phyloP scores from a whole-genome alignment of 1,284 basidiomycete species.

The Heterobasidion annosum region DNA sequence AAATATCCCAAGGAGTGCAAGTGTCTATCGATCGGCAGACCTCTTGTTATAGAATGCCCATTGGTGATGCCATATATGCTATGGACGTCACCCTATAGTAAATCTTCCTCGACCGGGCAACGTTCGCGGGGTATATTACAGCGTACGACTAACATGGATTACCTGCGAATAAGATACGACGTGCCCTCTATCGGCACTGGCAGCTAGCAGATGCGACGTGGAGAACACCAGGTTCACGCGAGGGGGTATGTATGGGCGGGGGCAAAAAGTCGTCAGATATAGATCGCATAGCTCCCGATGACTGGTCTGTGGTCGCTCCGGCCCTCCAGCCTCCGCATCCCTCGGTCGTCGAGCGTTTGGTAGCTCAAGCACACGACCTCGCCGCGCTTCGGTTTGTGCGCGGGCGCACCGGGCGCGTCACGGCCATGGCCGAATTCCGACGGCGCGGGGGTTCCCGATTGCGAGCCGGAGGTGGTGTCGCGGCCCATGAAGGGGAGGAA shows the following conservation, averaged over 20 bases:
- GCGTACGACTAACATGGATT: neutral
- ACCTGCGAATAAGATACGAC: neutral
- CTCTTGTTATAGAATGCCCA: too few relatives aligned
- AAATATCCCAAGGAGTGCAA: too few relatives aligned
- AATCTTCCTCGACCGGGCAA: neutral
- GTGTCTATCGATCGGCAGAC: too few relatives aligned
- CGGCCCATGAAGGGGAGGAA: constrained; percentile 44
- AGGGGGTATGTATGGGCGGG: neutral
- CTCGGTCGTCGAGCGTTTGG: constrained; percentile 64
- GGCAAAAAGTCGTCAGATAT: constrained; percentile 25
- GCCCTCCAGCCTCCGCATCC: constrained; percentile 70
- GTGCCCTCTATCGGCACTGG: neutral
- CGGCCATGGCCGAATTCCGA: constrained; percentile 1
- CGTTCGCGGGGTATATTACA: neutral
- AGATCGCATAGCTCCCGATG: constrained; percentile 63
- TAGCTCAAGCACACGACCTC: constrained; percentile 66
- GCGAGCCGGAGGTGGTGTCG: constrained; percentile 8
- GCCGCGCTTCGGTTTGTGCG: constrained; percentile 28
- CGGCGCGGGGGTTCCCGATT: neutral
- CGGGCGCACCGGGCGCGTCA: constrained; percentile 16
- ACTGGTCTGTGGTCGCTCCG: constrained; percentile 75
- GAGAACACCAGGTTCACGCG: neutral
- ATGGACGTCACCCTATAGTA: neutral
- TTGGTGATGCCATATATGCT: neutral
- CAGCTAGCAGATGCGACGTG: too few relatives aligned